phyloP scores from a whole-genome alignment of 2,329 filamentous ascomycete species.

The Cordyceps tenuipes region DNA sequence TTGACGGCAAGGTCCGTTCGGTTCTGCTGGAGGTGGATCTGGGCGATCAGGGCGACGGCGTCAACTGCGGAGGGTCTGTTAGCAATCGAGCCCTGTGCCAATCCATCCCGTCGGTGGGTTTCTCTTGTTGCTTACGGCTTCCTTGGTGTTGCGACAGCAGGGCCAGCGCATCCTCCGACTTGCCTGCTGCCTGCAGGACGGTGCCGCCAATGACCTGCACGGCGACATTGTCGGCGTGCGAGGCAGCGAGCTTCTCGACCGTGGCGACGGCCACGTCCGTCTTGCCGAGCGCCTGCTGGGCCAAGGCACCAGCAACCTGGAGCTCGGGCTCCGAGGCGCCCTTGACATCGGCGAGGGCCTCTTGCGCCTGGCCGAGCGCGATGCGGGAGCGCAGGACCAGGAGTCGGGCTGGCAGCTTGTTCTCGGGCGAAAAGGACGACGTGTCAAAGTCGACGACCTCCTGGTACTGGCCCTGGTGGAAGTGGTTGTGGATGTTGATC shows the following conservation, averaged over 20 bases:
- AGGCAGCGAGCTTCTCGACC: conserved; percentile 59
- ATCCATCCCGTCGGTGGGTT: background rate
- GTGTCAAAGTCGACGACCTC: conserved; percentile 80
- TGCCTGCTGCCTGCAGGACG: conserved; percentile 69
- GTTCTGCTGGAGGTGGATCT: conserved; percentile 90
- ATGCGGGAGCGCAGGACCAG: conserved; percentile 76
- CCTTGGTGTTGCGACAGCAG: conserved; percentile 78
- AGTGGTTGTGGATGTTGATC: conserved; percentile 62
- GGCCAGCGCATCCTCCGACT: conserved; percentile 76
- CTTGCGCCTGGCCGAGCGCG: conserved; percentile 68
- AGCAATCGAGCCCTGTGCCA: conserved; percentile 14
- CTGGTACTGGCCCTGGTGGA: conserved; percentile 76
- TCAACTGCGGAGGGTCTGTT: conserved; percentile 41
- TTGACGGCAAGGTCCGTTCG: conserved; percentile 83
- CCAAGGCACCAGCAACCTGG: conserved; percentile 67
- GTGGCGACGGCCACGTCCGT: conserved; percentile 52
- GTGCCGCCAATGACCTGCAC: conserved; percentile 80
- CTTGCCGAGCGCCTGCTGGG: conserved; percentile 55
- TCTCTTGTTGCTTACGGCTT: conserved; percentile 53
- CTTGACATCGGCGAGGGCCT: conserved; percentile 62
- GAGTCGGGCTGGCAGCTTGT: conserved; percentile 66
- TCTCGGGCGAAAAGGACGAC: conserved; percentile 67
- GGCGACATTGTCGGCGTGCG: conserved; percentile 61
- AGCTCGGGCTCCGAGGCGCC: conserved; percentile 63
- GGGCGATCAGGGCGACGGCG: conserved; percentile 78